Evolutionary conservation across 768 basidiomycete species (phyloP), one percentile per base, ranked within the genome.

Genomic region (Amanita muscaria): DNA sequence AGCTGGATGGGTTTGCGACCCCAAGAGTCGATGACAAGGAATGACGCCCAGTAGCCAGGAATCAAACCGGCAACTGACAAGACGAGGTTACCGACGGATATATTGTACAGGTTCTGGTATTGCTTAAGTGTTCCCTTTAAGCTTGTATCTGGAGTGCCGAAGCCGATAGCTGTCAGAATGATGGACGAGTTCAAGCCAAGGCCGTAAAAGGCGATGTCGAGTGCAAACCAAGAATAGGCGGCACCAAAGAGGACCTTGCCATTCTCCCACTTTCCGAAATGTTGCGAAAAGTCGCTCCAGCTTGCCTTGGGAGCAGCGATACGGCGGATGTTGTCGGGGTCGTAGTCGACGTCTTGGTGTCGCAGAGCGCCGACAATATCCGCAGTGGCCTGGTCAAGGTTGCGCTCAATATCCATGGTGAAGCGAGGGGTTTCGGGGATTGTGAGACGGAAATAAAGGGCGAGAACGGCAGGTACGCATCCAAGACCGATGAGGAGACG

Each of bases 401-500:
- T 90, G 40, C 83, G 73, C 62, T 91, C 88, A 48, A 93, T 76
- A 68, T 93, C 90, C 84, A 92, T 91, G 48, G 90, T 94, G 62
- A 74, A 77, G 51, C 90, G 87, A 21, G 90, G 90, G 0, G 89
- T 92, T 61, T 92, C 89, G 3, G 90, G 88, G 56, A 93, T 91
- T 19, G 89, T 91, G 25, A 92, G 74, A 59, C 90, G 87, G 83
- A 88, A 92, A 69, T 90, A 92, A 40, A 92, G 77, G 15, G 88
- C 89, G 46, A 90, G 57, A 32, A 70, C 72, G 44, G 78, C 90
- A 25, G 90, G 91, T 40, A 94, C 68, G 45, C 82, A 85, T 35
- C 90, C 90, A 29, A 92, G 69, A 56, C 90, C 90, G 59, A 94
- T 89, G 56, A 93, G 73, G 40, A 92, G 64, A 54, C 90, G 83